phyloP scores from a whole-genome alignment of 164 flowering plant genomes.

The Nymphaea colorata region DNA sequence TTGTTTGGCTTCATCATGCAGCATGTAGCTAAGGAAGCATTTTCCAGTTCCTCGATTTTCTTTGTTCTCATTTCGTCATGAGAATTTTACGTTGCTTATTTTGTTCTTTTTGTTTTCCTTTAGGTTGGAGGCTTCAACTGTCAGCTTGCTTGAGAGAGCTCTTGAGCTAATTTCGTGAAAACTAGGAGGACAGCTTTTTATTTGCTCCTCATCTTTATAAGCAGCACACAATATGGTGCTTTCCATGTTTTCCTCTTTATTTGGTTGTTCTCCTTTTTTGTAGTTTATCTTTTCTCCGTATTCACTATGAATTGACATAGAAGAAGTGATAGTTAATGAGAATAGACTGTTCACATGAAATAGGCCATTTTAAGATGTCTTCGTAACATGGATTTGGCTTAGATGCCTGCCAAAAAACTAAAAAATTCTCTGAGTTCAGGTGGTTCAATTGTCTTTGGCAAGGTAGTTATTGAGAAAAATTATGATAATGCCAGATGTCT shows the following conservation, averaged over 20 bases:
- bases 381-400: background rate
- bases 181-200: background rate
- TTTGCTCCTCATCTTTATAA: background rate
- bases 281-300: background rate
- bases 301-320: background rate
- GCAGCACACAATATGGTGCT: background rate
- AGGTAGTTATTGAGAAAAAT: background rate
- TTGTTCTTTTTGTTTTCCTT: too few species aligned
- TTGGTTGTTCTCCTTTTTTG: background rate
- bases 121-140: too few species aligned
- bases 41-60: too few species aligned
- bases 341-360: too few species aligned
- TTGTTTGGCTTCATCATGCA: too few species aligned
- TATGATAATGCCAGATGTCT: too few species aligned
- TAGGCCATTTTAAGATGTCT: background rate
- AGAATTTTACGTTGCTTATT: too few species aligned
- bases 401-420: background rate
- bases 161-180: background rate
- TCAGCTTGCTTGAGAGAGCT: background rate
- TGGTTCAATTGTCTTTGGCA: background rate
- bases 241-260: background rate
- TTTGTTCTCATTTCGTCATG: too few species aligned
- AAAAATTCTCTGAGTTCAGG: background rate
- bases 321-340: background rate
- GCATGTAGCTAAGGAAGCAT: too few species aligned